phyloP scores from a whole-genome alignment of 768 basidiomycete genomes.

The Suillus americanus region DNA sequence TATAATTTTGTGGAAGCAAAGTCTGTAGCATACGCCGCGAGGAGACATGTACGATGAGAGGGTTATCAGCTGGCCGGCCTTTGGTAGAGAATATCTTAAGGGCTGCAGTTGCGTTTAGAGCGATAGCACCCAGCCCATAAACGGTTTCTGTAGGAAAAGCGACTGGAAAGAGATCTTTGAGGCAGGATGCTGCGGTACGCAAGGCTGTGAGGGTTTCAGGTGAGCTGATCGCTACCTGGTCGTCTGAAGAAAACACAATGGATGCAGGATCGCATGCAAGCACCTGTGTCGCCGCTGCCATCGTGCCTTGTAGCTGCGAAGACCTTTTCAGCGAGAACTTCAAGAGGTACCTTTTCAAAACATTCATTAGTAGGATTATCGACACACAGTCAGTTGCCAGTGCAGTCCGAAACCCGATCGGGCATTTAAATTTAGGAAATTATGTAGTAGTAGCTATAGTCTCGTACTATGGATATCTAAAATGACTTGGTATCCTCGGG shows the following conservation, averaged over 20 bases:
- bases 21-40: slow-evolving; percentile 76
- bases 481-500: background rate
- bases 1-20: slow-evolving; percentile 68
- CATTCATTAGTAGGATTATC: slow-evolving; percentile 5
- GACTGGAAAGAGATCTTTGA: slow-evolving; percentile 54
- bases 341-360: slow-evolving; percentile 7
- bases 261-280: slow-evolving; percentile 63
- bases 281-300: slow-evolving; percentile 36
- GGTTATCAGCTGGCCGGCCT: slow-evolving; percentile 93
- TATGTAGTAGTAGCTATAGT: no score
- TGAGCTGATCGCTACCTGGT: slow-evolving; percentile 49
- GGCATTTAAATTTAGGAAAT: no score
- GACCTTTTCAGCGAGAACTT: slow-evolving; percentile 26
- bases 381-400: background rate
- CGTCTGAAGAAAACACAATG: slow-evolving; percentile 53
- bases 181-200: slow-evolving; percentile 52
- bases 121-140: slow-evolving; percentile 93
- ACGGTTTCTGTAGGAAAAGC: slow-evolving; percentile 98
- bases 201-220: slow-evolving; percentile 54
- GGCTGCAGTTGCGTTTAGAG: slow-evolving; percentile 63
- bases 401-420: slow-evolving; percentile 1
- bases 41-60: slow-evolving; percentile 95
- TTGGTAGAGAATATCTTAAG: slow-evolving; percentile 83
- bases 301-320: slow-evolving; percentile 1
- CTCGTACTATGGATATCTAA: background rate